A percentile compares a stretch with the other conserved stretches of the same genome.
phyloP scores from a whole-genome alignment of 139 green algal species.

The Tetraselmis striata region DNA sequence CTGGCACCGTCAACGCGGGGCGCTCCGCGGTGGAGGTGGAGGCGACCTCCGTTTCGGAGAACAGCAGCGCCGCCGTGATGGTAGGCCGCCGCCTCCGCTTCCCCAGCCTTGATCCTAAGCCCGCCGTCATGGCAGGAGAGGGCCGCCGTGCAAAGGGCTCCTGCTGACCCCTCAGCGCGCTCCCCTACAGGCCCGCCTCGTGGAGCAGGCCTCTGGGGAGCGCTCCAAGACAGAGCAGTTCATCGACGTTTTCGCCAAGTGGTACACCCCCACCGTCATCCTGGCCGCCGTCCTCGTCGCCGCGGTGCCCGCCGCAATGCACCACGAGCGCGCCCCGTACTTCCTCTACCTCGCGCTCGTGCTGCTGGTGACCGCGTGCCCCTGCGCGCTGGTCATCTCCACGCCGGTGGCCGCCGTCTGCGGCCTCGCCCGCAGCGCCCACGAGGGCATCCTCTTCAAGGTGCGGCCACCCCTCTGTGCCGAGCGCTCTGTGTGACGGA shows the following conservation, averaged over 20 bases:
- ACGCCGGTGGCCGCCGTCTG: slow-evolving; percentile 63
- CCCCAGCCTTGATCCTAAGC: too few relatives aligned
- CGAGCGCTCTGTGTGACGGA: not conserved
- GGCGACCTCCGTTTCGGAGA: slow-evolving; percentile 37
- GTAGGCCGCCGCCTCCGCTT: slow-evolving; percentile 10
- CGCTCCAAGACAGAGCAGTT: slow-evolving; percentile 41
- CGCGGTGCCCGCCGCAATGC: slow-evolving; percentile 34
- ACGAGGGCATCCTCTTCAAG: slow-evolving; percentile 69
- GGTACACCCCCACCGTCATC: slow-evolving; percentile 70
- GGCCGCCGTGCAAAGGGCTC: too few relatives aligned
- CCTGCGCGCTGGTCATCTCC: slow-evolving; percentile 78
- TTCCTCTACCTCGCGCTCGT: slow-evolving; percentile 67
- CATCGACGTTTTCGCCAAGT: slow-evolving; percentile 52
- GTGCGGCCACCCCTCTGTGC: not conserved
- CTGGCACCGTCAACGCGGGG: slow-evolving; percentile 58
- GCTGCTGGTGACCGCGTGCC: slow-evolving; percentile 73
- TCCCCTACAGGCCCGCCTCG: too few relatives aligned
- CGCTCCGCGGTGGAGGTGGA: slow-evolving; percentile 33
- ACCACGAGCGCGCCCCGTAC: slow-evolving; percentile 7
- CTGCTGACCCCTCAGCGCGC: too few relatives aligned
- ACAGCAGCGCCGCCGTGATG: slow-evolving; percentile 63
- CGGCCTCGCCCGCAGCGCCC: slow-evolving; percentile 39
- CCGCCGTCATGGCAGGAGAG: too few relatives aligned
- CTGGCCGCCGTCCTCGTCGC: slow-evolving; percentile 44
- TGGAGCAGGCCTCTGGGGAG: slow-evolving; percentile 37